These are phyloP conservation scores for Macrotyloma uniflorum DNA, from an alignment of 306 rosid genomes.

Conservation along the genomic window DNA sequence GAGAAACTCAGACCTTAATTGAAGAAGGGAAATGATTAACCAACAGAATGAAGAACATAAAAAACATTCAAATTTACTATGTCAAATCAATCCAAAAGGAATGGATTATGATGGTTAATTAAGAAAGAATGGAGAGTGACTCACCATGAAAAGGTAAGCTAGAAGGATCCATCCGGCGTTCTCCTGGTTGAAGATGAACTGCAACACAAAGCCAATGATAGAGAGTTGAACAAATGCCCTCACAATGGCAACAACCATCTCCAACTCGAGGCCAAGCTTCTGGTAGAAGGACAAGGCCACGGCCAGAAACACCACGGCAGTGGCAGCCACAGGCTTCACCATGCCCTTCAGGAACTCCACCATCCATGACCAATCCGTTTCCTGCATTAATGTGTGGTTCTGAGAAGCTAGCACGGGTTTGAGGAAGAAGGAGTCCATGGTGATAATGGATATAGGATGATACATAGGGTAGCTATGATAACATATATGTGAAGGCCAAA, in stretches of 20 bases:
- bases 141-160: constrained; percentile 93
- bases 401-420: background rate
- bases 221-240: constrained; percentile 92
- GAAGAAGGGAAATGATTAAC: background rate
- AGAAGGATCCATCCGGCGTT: constrained; percentile 76
- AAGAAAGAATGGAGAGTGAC: background rate
- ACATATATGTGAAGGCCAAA: background rate
- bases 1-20: no score
- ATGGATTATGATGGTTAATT: background rate
- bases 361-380: constrained; percentile 61
- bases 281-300: constrained; percentile 63
- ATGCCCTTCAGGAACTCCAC: constrained; percentile 67
- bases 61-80: background rate
- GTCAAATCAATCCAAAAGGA: background rate
- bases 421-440: constrained; percentile 31
- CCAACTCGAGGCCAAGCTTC: constrained; percentile 73
- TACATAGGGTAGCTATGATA: background rate
- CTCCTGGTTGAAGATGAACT: constrained; percentile 78
- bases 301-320: constrained; percentile 69
- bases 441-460: background rate
- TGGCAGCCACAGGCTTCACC: constrained; percentile 77
- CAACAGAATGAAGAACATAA: no score
- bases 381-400: constrained; percentile 38
- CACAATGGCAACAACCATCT: constrained; percentile 68
- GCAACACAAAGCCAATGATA: constrained; percentile 82